These are phyloP conservation scores for Cryptococcus maquisensis DNA, from an alignment of 1,284 basidiomycete genomes.

Conservation along the genomic window DNA sequence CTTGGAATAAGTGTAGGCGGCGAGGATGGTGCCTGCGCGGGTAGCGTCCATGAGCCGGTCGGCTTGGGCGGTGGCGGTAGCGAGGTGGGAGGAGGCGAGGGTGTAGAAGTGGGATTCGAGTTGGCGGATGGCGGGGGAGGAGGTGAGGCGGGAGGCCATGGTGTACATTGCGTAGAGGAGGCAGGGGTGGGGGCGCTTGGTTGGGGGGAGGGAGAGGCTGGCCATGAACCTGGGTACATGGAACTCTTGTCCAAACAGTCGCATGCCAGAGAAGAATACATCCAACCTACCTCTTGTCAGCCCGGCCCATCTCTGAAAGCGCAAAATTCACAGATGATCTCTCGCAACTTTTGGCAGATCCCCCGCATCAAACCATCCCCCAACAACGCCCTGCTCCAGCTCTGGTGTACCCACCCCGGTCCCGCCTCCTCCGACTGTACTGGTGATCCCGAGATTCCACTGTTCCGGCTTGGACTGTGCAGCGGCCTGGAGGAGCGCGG, in stretches of 20 bases:
- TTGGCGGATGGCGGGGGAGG: constrained; percentile 24
- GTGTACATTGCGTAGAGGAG: constrained; percentile 43
- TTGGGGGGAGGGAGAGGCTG: constrained; percentile 28
- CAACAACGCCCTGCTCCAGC: constrained; percentile 17
- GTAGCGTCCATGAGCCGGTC: constrained; percentile 36
- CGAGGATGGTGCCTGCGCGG: constrained; percentile 34
- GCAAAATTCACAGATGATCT: constrained; percentile 35
- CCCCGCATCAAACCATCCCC: constrained; percentile 41
- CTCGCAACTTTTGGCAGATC: constrained; percentile 38
- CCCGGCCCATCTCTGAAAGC: not conserved
- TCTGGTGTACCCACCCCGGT: constrained; percentile 3
- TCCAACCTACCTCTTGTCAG: constrained; percentile 25
- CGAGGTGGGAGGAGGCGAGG: constrained; percentile 28
- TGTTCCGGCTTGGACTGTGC: not conserved
- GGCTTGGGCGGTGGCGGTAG: constrained; percentile 22
- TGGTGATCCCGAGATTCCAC: not conserved
- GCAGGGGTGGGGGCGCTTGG: constrained; percentile 39
- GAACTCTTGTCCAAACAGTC: constrained; percentile 31
- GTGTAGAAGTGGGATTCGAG: constrained; percentile 37
- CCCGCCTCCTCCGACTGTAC: not conserved
- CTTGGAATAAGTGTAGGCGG: constrained; percentile 35
- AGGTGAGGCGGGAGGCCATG: constrained; percentile 29
- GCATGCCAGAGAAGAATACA: constrained; percentile 33
- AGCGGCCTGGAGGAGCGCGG: not conserved
- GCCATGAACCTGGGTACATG: constrained; percentile 41